phyloP scores from a whole-genome alignment of 208 protist genomes.

The Leishmania guyanensis region DNA sequence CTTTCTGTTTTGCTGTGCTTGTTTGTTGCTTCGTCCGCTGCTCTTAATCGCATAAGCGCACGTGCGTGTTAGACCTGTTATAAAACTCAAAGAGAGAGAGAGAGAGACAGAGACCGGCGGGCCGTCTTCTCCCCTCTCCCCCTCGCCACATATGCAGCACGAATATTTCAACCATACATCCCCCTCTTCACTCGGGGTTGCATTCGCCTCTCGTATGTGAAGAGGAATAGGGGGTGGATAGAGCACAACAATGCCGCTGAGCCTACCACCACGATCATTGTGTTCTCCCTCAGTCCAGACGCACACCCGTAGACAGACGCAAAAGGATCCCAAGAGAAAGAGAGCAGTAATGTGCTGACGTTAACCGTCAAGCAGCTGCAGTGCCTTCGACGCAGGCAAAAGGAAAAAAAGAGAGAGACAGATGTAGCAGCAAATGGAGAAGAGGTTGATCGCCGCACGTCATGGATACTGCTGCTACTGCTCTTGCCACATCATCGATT shows the following conservation, averaged over 20 bases:
- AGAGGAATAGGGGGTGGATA: background rate
- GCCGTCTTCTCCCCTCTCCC: background rate
- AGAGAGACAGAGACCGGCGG: background rate
- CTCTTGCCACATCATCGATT: background rate
- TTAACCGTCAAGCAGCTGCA: background rate
- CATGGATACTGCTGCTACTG: background rate
- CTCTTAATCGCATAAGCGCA: background rate
- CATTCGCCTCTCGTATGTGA: background rate
- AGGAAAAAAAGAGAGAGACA: background rate
- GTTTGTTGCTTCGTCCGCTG: background rate
- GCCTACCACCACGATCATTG: background rate
- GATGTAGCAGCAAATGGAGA: background rate
- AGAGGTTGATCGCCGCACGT: background rate
- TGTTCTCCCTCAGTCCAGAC: background rate
- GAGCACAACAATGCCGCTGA: background rate
- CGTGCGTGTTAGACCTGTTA: slow-evolving; percentile 4
- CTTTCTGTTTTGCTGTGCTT: background rate
- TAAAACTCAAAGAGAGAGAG: background rate
- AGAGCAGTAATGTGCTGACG: background rate
- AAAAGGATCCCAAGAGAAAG: background rate
- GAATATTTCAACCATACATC: background rate
- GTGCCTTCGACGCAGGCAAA: background rate
- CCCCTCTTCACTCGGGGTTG: background rate
- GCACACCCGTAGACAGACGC: background rate
- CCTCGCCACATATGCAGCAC: background rate